Conservation (phyloP, 1,139 yeast species). For the Candida gigantensis region DNA sequence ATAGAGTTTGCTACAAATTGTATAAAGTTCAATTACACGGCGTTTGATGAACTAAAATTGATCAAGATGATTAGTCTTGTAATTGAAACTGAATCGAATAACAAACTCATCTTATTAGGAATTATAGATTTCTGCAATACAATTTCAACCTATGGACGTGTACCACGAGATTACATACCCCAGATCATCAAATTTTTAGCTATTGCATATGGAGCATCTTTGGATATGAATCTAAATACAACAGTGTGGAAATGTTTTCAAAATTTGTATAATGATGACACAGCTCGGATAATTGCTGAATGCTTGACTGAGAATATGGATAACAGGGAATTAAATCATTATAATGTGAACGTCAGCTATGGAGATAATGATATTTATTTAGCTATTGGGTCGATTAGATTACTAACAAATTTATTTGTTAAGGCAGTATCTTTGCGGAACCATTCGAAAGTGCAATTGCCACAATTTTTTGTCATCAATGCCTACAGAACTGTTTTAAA, state of each 20-base stretch:
- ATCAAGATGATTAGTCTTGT: conserved; percentile 32
- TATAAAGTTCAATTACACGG: conserved; percentile 48
- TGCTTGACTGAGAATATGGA: conserved; percentile 28
- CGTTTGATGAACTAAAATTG: conserved; percentile 44
- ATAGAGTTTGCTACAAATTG: conserved; percentile 44
- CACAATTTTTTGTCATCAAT: conserved; percentile 25
- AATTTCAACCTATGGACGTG: conserved; percentile 45
- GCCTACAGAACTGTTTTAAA: conserved; percentile 24
- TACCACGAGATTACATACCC: conserved; percentile 44
- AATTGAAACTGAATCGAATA: conserved; percentile 46
- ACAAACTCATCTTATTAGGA: conserved; percentile 36
- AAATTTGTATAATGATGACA: conserved; percentile 22
- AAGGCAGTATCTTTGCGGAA: conserved; percentile 17
- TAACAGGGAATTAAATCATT: conserved; percentile 27
- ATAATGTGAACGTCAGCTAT: conserved; percentile 11
- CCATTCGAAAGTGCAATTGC: conserved; percentile 15
- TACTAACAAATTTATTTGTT: conserved; percentile 25
- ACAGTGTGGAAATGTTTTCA: conserved; percentile 38
- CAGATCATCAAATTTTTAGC: conserved; percentile 50
- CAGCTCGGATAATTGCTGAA: conserved; percentile 21
- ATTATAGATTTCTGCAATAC: conserved; percentile 50
- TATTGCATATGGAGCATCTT: conserved; percentile 32
- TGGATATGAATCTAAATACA: conserved; percentile 38
- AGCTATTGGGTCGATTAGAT: conserved; percentile 51
- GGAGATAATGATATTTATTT: conserved; percentile 28